Evolutionary conservation across 768 basidiomycete species (phyloP), one percentile per base, ranked within the genome.

Genomic region (Tulasnella sp.): DNA sequence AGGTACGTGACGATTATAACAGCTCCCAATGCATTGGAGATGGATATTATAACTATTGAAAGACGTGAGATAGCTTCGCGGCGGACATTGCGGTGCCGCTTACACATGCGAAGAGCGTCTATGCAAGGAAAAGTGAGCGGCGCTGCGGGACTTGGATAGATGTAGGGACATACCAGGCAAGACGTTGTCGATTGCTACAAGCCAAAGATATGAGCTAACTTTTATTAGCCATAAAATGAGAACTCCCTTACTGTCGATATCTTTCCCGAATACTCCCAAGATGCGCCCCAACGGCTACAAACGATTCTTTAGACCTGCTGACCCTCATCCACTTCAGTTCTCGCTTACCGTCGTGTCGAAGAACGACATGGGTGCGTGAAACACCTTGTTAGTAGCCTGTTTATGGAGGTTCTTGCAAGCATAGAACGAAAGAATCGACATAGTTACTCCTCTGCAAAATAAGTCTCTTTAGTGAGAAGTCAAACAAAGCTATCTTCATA

Each of bases 341-440:
- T 18, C n/a, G 73, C 76, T 5, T 26, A 88, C 88, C 86, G 90
- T 90, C 1, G 88, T 91, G 82, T 93, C 93, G 80, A 93, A 94
- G 84, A 92, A 93, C 1, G 89, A 87, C 90, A 92, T 92, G 0
- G 92, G 92, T 0, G 92, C 91, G 82, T 88, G 87, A 81, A 92
- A 90, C 35, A 92, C 86, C 74, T 89, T 88, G 35, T 83, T 83
- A 35, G 91, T 85, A 0, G 90, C 88, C 69, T 86, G 82, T 72
- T 87, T 85, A 81, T 93, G 91, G 2, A 93, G 83, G 79, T 89
- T 90, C 78, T 86, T 86, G 1, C 91, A 91, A 5, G 90, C 90
- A 93, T 82, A 11, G 83, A 84, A 77, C 85, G 82, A 0, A 84
- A 85, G 0, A 75, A 87, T 86, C 81, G 79, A 72, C 55, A 79